Conservation (phyloP, 202 grass and related monocot genomes). For the Eragrostis tef region DNA sequence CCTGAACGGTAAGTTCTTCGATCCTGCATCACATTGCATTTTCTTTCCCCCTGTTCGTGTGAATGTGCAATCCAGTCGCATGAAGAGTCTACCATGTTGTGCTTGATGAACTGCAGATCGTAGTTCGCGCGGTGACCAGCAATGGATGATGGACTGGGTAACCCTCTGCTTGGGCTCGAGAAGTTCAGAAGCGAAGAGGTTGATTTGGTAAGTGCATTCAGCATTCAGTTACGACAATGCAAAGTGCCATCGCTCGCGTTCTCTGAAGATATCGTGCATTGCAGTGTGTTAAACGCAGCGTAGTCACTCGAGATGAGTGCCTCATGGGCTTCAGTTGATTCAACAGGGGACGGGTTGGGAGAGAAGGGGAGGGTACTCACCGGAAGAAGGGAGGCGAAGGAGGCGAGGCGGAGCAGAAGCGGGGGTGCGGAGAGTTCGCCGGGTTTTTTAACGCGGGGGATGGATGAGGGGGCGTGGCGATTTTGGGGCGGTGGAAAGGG, state of each 20-base stretch:
- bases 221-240: neutral
- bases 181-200: slow-evolving; percentile 52
- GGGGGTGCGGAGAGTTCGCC: neutral
- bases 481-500: slow-evolving; percentile 33
- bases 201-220: slow-evolving; percentile 61
- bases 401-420: neutral
- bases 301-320: neutral
- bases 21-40: neutral
- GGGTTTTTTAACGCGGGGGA: slow-evolving; percentile 1
- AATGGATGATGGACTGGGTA: slow-evolving; percentile 65
- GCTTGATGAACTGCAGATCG: neutral
- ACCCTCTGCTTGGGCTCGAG: slow-evolving; percentile 61
- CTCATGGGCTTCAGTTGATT: no score
- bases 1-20: slow-evolving; percentile 13
- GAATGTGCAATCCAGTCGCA: neutral
- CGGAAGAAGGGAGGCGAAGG: neutral
- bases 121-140: neutral
- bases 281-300: neutral
- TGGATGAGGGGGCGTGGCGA: slow-evolving; percentile 26
- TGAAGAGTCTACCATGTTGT: neutral
- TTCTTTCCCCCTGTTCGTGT: neutral
- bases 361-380: neutral
- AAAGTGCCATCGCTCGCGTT: slow-evolving; percentile 13
- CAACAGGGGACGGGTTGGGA: neutral
- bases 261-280: slow-evolving; percentile 26